Conservation (phyloP, 177 flowering plant species). For the Telopea speciosissima region DNA sequence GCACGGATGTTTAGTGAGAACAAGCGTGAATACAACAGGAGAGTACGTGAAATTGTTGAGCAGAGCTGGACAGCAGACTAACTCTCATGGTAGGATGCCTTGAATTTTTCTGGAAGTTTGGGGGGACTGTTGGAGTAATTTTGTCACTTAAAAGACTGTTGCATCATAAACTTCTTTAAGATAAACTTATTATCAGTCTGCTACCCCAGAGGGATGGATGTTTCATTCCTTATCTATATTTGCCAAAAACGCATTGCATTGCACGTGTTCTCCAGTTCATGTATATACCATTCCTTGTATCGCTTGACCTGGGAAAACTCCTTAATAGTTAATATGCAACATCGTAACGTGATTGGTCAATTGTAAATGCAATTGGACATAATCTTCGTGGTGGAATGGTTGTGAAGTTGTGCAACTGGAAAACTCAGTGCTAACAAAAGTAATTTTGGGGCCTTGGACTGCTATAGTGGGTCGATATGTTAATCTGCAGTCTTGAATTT, state of each 20-base stretch:
- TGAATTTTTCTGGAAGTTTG: background rate
- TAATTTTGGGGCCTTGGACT: no score
- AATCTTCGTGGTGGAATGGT: no score
- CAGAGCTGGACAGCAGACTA: slow-evolving; percentile 51
- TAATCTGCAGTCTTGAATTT: no score
- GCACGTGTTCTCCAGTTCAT: background rate
- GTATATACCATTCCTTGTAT: background rate
- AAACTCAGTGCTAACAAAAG: no score
- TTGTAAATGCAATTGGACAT: no score
- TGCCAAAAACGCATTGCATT: no score
- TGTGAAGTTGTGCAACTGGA: no score
- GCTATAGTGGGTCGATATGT: no score
- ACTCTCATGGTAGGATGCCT: slow-evolving; percentile 1
- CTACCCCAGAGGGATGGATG: background rate
- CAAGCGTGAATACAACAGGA: slow-evolving; percentile 35
- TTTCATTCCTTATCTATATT: no score
- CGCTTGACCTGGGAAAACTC: background rate
- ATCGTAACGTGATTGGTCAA: no score
- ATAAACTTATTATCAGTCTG: background rate
- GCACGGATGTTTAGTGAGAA: slow-evolving; percentile 43
- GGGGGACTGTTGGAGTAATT: background rate
- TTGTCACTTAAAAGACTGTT: background rate
- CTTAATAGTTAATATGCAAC: no score
- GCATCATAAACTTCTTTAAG: background rate
- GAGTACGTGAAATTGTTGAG: slow-evolving; percentile 43